Conservation (phyloP, 2,329 filamentous ascomycete species). For the Alternaria triticimaculans region DNA sequence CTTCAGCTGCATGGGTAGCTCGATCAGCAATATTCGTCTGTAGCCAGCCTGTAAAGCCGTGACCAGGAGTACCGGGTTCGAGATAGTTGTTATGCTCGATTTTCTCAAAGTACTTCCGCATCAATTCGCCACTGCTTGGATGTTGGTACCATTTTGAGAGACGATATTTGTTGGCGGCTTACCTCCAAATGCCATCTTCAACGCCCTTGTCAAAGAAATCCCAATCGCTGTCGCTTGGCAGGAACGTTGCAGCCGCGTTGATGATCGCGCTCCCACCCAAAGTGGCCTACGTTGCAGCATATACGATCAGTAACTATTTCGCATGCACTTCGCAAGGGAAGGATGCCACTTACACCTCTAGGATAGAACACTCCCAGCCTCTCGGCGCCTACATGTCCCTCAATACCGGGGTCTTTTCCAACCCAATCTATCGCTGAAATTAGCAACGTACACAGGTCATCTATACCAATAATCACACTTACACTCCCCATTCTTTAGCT, state of each 20-base stretch:
- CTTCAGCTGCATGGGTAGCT: constrained; percentile 1
- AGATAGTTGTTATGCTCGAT: constrained; percentile 31
- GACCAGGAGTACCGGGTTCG: constrained; percentile 18
- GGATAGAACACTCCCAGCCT: constrained; percentile 28
- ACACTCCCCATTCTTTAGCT: constrained; percentile 20
- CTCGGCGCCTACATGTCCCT: constrained; percentile 46
- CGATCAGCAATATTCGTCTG: constrained; percentile 24
- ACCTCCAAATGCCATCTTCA: constrained; percentile 25
- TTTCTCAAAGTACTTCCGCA: constrained; percentile 24
- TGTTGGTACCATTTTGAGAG: neutral
- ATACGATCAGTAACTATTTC: neutral
- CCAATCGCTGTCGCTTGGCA: constrained; percentile 30
- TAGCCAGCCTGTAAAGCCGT: constrained; percentile 28
- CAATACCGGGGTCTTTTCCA: constrained; percentile 17
- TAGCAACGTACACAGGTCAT: too few relatives aligned
- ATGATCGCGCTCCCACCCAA: constrained; percentile 24
- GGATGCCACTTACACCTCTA: constrained; percentile 8
- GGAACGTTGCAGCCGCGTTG: constrained; percentile 23
- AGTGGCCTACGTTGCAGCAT: neutral
- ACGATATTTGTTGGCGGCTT: neutral
- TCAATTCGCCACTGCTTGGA: constrained; percentile 11
- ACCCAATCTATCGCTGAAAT: constrained; percentile 15
- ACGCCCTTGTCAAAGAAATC: constrained; percentile 24
- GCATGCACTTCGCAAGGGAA: neutral
- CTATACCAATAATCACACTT: too few relatives aligned